A percentile compares a stretch with the other conserved stretches of the same genome.
Evolutionary conservation across 1,139 yeast genomes (phyloP).

Genomic region (Komagataea norvegica): DNA sequence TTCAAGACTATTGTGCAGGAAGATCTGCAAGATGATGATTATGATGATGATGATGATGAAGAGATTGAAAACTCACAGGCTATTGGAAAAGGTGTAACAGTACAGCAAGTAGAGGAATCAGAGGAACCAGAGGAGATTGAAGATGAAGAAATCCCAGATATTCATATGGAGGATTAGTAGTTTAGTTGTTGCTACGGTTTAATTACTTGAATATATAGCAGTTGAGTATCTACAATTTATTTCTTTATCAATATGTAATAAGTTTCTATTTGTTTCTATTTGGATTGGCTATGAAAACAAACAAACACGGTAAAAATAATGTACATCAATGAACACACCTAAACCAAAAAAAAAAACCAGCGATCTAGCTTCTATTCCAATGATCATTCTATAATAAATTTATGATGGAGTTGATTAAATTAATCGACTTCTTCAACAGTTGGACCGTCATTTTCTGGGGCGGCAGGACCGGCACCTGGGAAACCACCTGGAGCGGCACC

Average conservation of each 20-base stretch:
- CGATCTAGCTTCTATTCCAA: too few species aligned
- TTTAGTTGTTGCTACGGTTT: constrained; percentile 1
- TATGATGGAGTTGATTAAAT: constrained; percentile 20
- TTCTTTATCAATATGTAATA: too few species aligned
- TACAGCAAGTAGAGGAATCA: neutral
- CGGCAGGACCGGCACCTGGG: constrained; percentile 67
- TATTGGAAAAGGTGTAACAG: constrained; percentile 6
- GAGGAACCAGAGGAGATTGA: constrained; percentile 1
- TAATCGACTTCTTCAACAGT: constrained; percentile 94
- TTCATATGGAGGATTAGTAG: constrained; percentile 15
- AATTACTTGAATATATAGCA: too few species aligned
- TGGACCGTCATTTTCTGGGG: constrained; percentile 76
- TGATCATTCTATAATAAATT: neutral
- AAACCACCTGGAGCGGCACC: constrained; percentile 66
- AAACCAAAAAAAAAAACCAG: too few species aligned
- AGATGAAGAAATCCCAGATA: constrained; percentile 14
- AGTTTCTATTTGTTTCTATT: too few species aligned
- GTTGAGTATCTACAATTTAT: constrained; percentile 2
- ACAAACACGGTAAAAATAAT: too few species aligned
- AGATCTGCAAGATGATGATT: constrained; percentile 3
- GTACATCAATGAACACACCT: too few species aligned
- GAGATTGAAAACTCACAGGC: constrained; percentile 5
- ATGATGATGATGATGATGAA: constrained; percentile 7
- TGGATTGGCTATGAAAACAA: too few species aligned
- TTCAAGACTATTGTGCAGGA: constrained; percentile 30